phyloP scores from a whole-genome alignment of 108 stramenopile genomes.

The Cyclostephanos invisitatus region DNA sequence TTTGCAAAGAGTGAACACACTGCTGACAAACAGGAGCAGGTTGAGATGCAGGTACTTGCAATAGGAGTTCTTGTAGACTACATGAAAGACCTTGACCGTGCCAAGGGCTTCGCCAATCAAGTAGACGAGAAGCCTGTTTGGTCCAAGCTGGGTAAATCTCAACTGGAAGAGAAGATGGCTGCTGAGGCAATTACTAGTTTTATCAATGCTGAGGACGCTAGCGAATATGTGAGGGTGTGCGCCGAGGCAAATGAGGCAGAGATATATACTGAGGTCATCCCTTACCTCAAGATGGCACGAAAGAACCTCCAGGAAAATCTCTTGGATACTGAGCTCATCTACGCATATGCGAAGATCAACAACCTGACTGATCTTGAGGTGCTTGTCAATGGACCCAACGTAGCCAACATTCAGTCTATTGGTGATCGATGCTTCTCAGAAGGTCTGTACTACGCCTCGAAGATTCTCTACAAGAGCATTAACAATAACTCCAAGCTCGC shows the following conservation, averaged over 20 bases:
- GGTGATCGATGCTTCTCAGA: conserved; percentile 96
- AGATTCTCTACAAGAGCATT: conserved; percentile 95
- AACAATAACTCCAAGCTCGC: conserved; percentile 99
- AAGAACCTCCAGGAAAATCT: conserved; percentile 96
- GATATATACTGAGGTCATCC: conserved; percentile 93
- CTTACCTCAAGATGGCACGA: conserved; percentile 99
- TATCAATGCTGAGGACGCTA: conserved; percentile 97
- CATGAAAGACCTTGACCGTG: conserved; percentile 97
- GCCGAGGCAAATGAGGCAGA: conserved; percentile 93
- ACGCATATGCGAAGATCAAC: conserved; percentile 95
- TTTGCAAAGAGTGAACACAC: conserved; percentile 93
- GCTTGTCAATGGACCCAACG: conserved; percentile 98
- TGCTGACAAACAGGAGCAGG: conserved; percentile 88
- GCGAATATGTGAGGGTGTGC: conserved; percentile 95
- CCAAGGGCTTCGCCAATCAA: conserved; percentile 96
- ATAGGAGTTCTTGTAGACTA: conserved; percentile 97
- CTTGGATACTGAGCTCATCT: conserved; percentile 98
- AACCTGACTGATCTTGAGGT: conserved; percentile 96
- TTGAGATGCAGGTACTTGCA: conserved; percentile 96
- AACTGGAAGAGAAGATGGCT: conserved; percentile 95
- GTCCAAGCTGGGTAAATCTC: conserved; percentile 98
- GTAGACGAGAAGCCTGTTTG: conserved; percentile 97
- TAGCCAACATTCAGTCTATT: conserved; percentile 96
- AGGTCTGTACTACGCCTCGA: conserved; percentile 96
- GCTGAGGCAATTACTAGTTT: conserved; percentile 96